A percentile compares a stretch with the other conserved stretches of the same genome.
Evolutionary conservation across 129 eudicot genomes (phyloP).

Genomic region (Flaveria trinervia): DNA sequence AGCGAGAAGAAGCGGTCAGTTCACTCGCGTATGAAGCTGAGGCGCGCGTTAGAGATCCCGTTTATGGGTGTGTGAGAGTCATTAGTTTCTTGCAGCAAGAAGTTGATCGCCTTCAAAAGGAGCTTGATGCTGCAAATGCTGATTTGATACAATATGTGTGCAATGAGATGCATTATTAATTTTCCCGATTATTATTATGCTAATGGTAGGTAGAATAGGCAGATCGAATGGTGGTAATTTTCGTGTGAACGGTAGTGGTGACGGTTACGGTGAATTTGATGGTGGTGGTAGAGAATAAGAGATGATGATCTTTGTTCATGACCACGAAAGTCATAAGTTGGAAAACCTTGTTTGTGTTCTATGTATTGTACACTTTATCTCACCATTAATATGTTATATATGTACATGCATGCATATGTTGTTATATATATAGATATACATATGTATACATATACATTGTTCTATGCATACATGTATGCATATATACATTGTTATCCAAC

Average conservation of each 20-base stretch:
- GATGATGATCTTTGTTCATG: neutral
- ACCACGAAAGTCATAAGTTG: neutral
- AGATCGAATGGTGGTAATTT: conserved; percentile 23
- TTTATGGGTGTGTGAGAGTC: conserved; percentile 80
- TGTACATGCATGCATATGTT: too few relatives aligned
- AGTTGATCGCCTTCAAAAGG: conserved; percentile 73
- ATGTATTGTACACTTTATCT: neutral
- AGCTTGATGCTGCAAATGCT: conserved; percentile 78
- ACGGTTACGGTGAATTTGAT: neutral
- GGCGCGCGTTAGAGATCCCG: conserved; percentile 84
- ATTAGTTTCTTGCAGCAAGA: conserved; percentile 75
- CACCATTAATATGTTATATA: neutral
- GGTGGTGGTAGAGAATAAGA: conserved; percentile 25
- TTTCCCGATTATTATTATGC: neutral
- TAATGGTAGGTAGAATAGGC: conserved; percentile 19
- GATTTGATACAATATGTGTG: conserved; percentile 59
- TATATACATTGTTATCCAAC: neutral
- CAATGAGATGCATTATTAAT: neutral
- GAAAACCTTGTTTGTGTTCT: neutral
- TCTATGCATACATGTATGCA: too few relatives aligned
- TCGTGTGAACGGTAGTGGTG: neutral
- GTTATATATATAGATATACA: too few relatives aligned
- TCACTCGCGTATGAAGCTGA: conserved; percentile 94
- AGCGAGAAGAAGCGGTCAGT: conserved; percentile 76
- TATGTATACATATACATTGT: too few relatives aligned